Percentiles rank a stretch among this genome's conserved stretches.
Conservation (phyloP, 2,329 filamentous ascomycete genomes). For the Samsoniella hepiali region DNA sequence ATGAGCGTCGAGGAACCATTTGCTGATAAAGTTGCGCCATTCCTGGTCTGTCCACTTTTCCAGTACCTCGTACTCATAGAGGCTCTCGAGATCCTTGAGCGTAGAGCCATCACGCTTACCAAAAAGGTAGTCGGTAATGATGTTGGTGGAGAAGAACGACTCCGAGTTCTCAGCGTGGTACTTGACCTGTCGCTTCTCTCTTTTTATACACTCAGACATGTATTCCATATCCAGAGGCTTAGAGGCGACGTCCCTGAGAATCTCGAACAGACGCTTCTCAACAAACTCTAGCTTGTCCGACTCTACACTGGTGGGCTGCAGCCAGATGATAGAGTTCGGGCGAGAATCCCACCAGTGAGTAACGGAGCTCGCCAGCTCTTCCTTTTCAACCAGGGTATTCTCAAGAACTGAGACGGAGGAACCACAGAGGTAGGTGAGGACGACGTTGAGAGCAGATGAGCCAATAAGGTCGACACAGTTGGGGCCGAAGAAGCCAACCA, state of each 20-base stretch:
- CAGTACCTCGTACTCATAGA: conserved; percentile 63
- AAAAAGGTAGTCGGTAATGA: conserved; percentile 91
- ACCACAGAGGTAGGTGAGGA: conserved; percentile 83
- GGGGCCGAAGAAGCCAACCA: conserved; percentile 84
- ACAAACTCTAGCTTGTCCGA: conserved; percentile 81
- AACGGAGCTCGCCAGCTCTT: conserved; percentile 85
- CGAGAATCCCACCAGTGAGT: conserved; percentile 75
- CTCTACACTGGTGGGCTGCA: conserved; percentile 81
- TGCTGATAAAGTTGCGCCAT: conserved; percentile 78
- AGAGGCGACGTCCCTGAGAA: conserved; percentile 75
- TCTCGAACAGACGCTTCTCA: conserved; percentile 78
- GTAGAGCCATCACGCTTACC: conserved; percentile 81
- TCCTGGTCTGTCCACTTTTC: conserved; percentile 77
- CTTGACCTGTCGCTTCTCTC: conserved; percentile 77
- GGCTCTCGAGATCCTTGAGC: conserved; percentile 55
- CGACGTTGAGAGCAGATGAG: conserved; percentile 71
- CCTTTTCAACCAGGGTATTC: conserved; percentile 87
- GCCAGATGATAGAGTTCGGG: conserved; percentile 78
- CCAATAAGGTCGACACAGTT: conserved; percentile 67
- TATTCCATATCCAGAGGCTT: conserved; percentile 88
- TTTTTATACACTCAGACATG: conserved; percentile 78
- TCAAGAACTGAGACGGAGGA: conserved; percentile 91
- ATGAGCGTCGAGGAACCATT: conserved; percentile 80
- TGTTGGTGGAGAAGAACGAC: conserved; percentile 75
- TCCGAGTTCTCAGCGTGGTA: conserved; percentile 79